These are phyloP conservation scores for Pseudopyricularia javanii DNA, from an alignment of 2,329 filamentous ascomycete species.

Conservation along the genomic window DNA sequence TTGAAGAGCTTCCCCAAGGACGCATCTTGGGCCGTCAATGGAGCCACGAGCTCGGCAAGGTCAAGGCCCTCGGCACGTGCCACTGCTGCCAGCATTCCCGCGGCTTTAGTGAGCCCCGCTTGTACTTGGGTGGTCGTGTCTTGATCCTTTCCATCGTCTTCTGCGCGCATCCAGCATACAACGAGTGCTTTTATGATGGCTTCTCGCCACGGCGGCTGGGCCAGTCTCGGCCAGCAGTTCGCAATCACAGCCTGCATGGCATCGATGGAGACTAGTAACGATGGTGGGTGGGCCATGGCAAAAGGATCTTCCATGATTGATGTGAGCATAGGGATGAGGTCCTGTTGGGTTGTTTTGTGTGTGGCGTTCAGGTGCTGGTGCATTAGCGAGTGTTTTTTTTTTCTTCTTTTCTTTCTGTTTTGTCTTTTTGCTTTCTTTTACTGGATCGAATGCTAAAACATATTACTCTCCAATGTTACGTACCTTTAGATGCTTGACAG, in stretches of 20 bases:
- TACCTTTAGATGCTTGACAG: constrained; percentile 57
- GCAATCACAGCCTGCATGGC: constrained; percentile 45
- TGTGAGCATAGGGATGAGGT: constrained; percentile 55
- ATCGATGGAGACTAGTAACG: constrained; percentile 38
- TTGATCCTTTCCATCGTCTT: constrained; percentile 18
- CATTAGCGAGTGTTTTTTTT: background rate
- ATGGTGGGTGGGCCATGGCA: constrained; percentile 35
- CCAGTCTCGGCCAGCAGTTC: constrained; percentile 59
- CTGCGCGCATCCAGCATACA: constrained; percentile 48
- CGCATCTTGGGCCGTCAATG: constrained; percentile 23
- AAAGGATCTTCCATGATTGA: constrained; percentile 59
- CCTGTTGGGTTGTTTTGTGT: constrained; percentile 22
- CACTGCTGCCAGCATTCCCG: constrained; percentile 21
- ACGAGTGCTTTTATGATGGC: constrained; percentile 52
- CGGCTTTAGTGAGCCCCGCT: constrained; percentile 15
- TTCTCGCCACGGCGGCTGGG: constrained; percentile 37
- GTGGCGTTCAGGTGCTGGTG: background rate
- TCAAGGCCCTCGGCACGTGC: constrained; percentile 12
- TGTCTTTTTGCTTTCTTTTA: background rate
- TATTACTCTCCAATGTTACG: no score
- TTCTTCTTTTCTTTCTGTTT: background rate
- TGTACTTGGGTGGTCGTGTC: background rate
- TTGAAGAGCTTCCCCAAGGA: constrained; percentile 19
- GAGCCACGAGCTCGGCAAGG: constrained; percentile 15
- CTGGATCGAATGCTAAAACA: no score